Evolutionary conservation across 306 rosid genomes (phyloP), one percentile per base, ranked within the genome.

Genomic region (Purshia tridentata): DNA sequence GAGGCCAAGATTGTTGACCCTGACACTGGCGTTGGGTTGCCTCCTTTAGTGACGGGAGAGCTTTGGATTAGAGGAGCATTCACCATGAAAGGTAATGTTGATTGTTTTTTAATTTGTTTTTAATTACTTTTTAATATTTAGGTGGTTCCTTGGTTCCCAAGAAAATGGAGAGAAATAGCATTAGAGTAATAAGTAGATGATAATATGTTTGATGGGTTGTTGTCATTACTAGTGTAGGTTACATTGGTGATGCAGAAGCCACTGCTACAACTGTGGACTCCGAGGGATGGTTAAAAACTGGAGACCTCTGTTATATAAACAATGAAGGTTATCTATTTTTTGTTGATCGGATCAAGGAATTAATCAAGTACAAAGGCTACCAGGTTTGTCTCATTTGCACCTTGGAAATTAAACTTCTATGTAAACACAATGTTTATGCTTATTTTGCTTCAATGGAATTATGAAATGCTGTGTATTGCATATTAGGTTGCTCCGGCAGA

Each of bases 401-500:
- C 54, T 41, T 60, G 9, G 39, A 55, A 46, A 5, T 39, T 23
- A 5, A 47, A 6, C 57, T 16, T 9, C 6, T 29, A 16, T 50
- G 37, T 6, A 13, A 2, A 12, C 22, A 14, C 42, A 13, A 13
- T 3, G 19, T 15, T 40, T 37, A 10, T 47, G 8, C 41, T 19
- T 73, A 29, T 29, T 29, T 3, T 9, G 29, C 20, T 22, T 61
- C 3, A 23, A 22, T 46, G 65, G 39, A 61, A 58, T 14, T 47
- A 10, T 61, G 59, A 61, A 16, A 46, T 46, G 42, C 7, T 69
- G 11, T 48, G 8, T 19, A 23, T 67, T 56, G 42, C 11, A 53
- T 37, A 39, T 22, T 48, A 90, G 96, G 93, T 90, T 67, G 88
- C 96, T 49, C 92, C 96, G 0, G 93, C 88, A 12, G 96, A 90